Percentiles rank a stretch among this genome's conserved stretches.
phyloP scores from a whole-genome alignment of 108 stramenopile genomes.

The Skeletonema marinoi region DNA sequence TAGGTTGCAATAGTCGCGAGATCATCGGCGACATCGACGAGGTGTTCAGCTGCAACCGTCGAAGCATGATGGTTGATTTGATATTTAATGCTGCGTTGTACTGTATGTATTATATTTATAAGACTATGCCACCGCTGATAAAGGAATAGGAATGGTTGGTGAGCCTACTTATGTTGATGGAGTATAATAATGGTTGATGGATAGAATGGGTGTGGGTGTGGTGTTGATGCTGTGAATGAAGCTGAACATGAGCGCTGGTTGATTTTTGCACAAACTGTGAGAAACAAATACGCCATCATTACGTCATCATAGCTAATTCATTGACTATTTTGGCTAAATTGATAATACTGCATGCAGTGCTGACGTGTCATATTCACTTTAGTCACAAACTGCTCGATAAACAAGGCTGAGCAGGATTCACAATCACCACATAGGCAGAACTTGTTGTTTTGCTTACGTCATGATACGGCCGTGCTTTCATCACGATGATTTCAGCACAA shows the following conservation, averaged over 20 bases:
- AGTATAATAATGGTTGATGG: too few relatives aligned
- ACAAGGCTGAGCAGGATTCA: background rate
- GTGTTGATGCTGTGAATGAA: too few relatives aligned
- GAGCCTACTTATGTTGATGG: too few relatives aligned
- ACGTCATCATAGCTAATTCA: background rate
- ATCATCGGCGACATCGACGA: background rate
- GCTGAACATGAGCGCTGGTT: too few relatives aligned
- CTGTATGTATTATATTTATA: too few relatives aligned
- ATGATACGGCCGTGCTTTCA: background rate
- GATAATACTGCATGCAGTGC: background rate
- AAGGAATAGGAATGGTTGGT: too few relatives aligned
- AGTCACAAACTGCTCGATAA: background rate
- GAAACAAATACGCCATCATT: background rate
- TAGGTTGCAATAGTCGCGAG: background rate
- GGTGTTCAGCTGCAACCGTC: too few relatives aligned
- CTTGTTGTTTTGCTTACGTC: background rate
- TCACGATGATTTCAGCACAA: background rate
- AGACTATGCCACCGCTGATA: too few relatives aligned
- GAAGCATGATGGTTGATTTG: too few relatives aligned
- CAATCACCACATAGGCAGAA: background rate
- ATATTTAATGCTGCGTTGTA: too few relatives aligned
- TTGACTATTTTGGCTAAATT: background rate
- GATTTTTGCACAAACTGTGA: background rate
- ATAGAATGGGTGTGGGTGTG: too few relatives aligned
- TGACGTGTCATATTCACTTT: background rate